Evolutionary conservation across 2,329 filamentous ascomycete species (phyloP), one percentile per base, ranked within the genome.

Genomic region (Diplodia sapinea): DNA sequence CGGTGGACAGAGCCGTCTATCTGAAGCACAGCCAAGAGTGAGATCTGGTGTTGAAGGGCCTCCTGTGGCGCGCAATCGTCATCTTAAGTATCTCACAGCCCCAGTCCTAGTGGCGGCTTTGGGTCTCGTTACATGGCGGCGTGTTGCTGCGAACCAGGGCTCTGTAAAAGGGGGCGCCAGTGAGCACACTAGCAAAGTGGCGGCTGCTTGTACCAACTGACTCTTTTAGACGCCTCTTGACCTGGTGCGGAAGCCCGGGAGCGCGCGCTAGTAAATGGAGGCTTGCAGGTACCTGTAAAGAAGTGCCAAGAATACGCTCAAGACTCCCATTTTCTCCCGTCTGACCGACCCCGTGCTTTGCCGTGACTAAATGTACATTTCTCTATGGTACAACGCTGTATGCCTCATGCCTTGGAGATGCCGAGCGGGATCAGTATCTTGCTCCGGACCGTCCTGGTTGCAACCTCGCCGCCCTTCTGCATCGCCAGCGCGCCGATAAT

Each of bases 401-500:
- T 6, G 20, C 4, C 40, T 62, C 55, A 52, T 31, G 47, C 20
- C 33, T 4, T 61, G 26, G 31, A 51, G 9, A 43, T 31, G 26
- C 77, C 76, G 1, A 79, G 70, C 4, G 82, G 83, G 61, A 76
- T 82, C 74, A 97, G 79, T 78, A 97, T 89, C 79, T 89, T 88
- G 72, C 97, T 91, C 75, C 88, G 87, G 56, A 92, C 88, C 65
- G 96, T 80, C 77, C 87, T 85, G 71, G 89, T 90, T 68, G 94
- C 93, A 66, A 91, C 86, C 54, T 89, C 88, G 47, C 90, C 91
- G 56, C 95, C 95, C 72, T 91, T 89, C 79, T 97, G 93, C 74
- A 99, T 82, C n/a, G 93, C 89, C 65, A 99, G 80, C 12, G 95
- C 95, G 26, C 95, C 95, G 54, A 98, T 82, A 66, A 99, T 90